A percentile compares a stretch with the other conserved stretches of the same genome.
Conservation (phyloP, 257 asterid species). For the Agastache rugosa region DNA sequence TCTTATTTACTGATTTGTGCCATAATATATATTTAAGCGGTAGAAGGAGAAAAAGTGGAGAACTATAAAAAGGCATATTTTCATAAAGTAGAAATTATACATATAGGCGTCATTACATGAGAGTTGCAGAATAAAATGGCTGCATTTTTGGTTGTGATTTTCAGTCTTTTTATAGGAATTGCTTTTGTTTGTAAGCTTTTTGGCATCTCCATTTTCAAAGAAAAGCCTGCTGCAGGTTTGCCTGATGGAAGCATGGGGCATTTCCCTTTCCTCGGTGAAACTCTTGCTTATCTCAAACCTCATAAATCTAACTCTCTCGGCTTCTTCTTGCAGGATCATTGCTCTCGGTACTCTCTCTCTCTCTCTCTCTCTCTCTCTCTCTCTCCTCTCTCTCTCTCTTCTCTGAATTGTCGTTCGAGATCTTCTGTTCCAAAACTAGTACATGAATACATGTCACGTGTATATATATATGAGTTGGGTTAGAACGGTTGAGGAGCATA, state of each 20-base stretch:
- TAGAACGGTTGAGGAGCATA: no score
- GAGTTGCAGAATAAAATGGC: slow-evolving; percentile 31
- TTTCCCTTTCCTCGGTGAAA: slow-evolving; percentile 72
- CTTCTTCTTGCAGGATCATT: slow-evolving; percentile 56
- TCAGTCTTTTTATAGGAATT: slow-evolving; percentile 7
- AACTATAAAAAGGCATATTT: slow-evolving; percentile 1
- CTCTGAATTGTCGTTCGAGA: no score
- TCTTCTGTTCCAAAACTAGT: no score
- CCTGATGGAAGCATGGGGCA: slow-evolving; percentile 67
- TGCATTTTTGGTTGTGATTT: slow-evolving; percentile 26
- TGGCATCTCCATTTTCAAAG: slow-evolving; percentile 21
- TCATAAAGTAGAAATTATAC: not conserved
- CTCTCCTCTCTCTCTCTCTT: slow-evolving; percentile 29
- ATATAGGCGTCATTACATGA: not conserved
- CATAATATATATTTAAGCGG: not conserved
- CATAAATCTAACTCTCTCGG: slow-evolving; percentile 65
- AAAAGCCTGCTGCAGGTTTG: slow-evolving; percentile 28
- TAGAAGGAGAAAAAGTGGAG: not conserved
- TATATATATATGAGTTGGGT: no score
- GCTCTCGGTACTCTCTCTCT: slow-evolving; percentile 44
- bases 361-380: not conserved
- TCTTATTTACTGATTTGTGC: not conserved
- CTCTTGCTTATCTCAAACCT: slow-evolving; percentile 64
- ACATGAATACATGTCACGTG: no score
- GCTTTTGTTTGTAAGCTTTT: slow-evolving; percentile 31